These are phyloP conservation scores for Chrysoporthe deuterocubensis DNA, from an alignment of 2,329 filamentous ascomycete species.

Conservation along the genomic window DNA sequence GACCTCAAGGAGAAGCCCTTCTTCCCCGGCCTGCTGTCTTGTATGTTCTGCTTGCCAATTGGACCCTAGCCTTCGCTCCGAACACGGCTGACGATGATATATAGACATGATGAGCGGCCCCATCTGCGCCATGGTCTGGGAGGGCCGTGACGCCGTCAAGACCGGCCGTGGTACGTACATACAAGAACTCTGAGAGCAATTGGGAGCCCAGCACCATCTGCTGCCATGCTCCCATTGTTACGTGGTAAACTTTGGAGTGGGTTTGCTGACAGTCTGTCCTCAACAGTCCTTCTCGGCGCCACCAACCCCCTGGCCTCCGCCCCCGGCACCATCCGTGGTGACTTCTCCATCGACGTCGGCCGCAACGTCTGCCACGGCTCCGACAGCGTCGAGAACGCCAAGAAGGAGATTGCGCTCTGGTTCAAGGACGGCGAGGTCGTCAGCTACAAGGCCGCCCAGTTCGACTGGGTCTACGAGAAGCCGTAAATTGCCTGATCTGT, in stretches of 20 bases:
- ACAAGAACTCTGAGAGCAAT: background rate
- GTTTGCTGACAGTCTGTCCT: slow-evolving; percentile 28
- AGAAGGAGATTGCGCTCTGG: slow-evolving; percentile 99
- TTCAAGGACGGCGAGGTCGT: slow-evolving; percentile 88
- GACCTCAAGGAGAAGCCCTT: slow-evolving; percentile 95
- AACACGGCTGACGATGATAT: slow-evolving; percentile 30
- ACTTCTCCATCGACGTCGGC: slow-evolving; percentile 71
- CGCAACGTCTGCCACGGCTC: slow-evolving; percentile 82
- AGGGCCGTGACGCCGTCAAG: slow-evolving; percentile 98
- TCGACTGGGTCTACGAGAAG: slow-evolving; percentile 99
- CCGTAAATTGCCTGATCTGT: slow-evolving; percentile 42
- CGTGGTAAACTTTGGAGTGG: too few species aligned
- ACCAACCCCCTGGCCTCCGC: slow-evolving; percentile 96
- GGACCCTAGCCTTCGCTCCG: background rate
- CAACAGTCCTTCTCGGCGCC: slow-evolving; percentile 84
- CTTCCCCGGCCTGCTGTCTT: slow-evolving; percentile 92
- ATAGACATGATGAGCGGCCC: slow-evolving; percentile 96
- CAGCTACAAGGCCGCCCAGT: slow-evolving; percentile 81
- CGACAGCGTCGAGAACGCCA: slow-evolving; percentile 96
- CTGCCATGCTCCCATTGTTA: too few species aligned
- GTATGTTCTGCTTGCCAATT: slow-evolving; percentile 54
- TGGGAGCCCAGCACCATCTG: too few species aligned
- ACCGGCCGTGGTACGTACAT: slow-evolving; percentile 80
- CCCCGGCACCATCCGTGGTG: slow-evolving; percentile 97
- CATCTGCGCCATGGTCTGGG: slow-evolving; percentile 99